Conservation (phyloP, 257 asterid species). For the Nicotiana sylvestris region DNA sequence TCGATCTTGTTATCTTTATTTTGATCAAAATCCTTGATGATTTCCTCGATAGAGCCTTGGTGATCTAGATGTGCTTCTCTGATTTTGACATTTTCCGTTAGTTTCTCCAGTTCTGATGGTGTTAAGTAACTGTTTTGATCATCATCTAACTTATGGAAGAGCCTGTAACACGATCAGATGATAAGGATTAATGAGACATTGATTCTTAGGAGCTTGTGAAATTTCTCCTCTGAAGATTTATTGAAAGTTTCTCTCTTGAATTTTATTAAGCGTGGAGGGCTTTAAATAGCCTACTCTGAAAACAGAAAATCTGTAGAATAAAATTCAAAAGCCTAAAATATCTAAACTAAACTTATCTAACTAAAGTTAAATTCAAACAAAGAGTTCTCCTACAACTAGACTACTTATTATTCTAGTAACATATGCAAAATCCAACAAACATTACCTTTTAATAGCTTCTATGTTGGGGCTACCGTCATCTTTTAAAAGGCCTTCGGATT, state of each 20-base stretch:
- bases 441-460: constrained; percentile 12
- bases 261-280: no score
- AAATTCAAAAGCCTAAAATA: no score
- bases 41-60: constrained; percentile 17
- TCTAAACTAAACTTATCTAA: no score
- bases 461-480: constrained; percentile 46
- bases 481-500: constrained; percentile 34
- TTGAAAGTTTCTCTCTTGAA: no score
- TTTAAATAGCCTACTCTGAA: no score
- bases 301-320: no score
- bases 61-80: constrained; percentile 9
- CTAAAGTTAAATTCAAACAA: no score
- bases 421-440: no score
- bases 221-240: background rate
- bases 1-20: constrained; percentile 24
- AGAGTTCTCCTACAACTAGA: no score
- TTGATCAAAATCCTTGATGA: constrained; percentile 33
- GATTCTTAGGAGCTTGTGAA: background rate
- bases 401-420: no score
- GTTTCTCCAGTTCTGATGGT: constrained; percentile 29
- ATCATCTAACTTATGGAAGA: constrained; percentile 28
- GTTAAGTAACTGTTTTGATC: constrained; percentile 30
- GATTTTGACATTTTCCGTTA: constrained; percentile 19
- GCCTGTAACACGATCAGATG: constrained; percentile 9
- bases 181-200: background rate